Evolutionary conservation across 2,329 filamentous ascomycete species (phyloP).

Genomic region (Blastomyces parvus): DNA sequence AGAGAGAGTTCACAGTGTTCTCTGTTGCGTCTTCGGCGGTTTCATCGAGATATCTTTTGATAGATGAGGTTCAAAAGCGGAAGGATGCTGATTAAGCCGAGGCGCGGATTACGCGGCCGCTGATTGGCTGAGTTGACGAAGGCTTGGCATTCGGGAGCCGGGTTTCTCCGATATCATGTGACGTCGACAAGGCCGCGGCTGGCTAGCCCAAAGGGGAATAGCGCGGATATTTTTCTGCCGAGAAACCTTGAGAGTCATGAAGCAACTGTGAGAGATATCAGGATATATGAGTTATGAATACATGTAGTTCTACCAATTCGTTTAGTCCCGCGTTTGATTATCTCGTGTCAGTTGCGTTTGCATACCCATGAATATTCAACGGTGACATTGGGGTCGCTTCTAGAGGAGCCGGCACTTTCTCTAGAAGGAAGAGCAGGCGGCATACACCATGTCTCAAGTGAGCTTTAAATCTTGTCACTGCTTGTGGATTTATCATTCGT

Average conservation of each 20-base stretch:
- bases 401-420: constrained; percentile 68
- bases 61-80: constrained; percentile 31
- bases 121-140: constrained; percentile 35
- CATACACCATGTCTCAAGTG: constrained; percentile 46
- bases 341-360: background rate
- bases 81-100: constrained; percentile 23
- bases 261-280: no score
- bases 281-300: background rate
- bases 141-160: constrained; percentile 17
- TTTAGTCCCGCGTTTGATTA: no score
- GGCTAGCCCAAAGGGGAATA: background rate
- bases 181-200: no score
- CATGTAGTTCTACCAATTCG: background rate
- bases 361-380: constrained; percentile 27
- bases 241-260: background rate
- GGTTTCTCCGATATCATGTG: constrained; percentile 13
- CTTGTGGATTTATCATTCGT: constrained; percentile 17
- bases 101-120: constrained; percentile 25
- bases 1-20: constrained; percentile 18
- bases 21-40: background rate
- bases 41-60: background rate
- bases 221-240: background rate
- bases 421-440: constrained; percentile 49
- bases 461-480: constrained; percentile 22
- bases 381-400: constrained; percentile 64